phyloP scores from a whole-genome alignment of 805 yeast species.

The Ogataea kodamae region DNA sequence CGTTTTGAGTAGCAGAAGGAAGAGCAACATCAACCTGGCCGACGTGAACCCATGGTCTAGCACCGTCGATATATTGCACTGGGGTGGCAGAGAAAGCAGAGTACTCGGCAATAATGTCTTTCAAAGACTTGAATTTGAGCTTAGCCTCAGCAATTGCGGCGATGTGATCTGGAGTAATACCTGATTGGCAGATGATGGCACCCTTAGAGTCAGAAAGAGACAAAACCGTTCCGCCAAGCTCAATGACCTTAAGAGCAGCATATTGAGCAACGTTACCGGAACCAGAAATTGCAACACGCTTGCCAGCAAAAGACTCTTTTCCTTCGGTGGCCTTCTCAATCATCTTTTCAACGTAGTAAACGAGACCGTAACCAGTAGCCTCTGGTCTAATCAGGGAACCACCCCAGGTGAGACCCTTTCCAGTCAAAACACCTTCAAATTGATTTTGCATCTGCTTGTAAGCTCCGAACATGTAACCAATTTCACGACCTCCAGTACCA shows the following conservation, averaged over 20 bases:
- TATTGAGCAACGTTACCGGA: constrained; percentile 99
- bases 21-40: constrained; percentile 93
- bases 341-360: constrained; percentile 97
- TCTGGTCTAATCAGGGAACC: constrained; percentile 98
- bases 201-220: constrained; percentile 96
- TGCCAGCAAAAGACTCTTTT: constrained; percentile 85
- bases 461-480: constrained; percentile 95
- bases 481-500: constrained; percentile 96
- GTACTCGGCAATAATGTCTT: constrained; percentile 57
- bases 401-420: constrained; percentile 98
- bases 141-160: constrained; percentile 73
- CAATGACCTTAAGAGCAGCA: constrained; percentile 96
- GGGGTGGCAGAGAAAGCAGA: constrained; percentile 53
- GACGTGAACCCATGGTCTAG: constrained; percentile 93
- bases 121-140: constrained; percentile 71
- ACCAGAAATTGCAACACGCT: constrained; percentile 95
- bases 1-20: constrained; percentile 98
- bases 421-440: constrained; percentile 97
- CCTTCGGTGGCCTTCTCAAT: constrained; percentile 88
- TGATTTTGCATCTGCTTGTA: constrained; percentile 87
- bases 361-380: constrained; percentile 98
- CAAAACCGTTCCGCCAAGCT: constrained; percentile 93
- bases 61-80: constrained; percentile 85
- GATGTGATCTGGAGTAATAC: constrained; percentile 83
- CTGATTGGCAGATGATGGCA: constrained; percentile 69